Evolutionary conservation across 805 yeast genomes (phyloP).

Genomic region (Kazachstania psychrophila): DNA sequence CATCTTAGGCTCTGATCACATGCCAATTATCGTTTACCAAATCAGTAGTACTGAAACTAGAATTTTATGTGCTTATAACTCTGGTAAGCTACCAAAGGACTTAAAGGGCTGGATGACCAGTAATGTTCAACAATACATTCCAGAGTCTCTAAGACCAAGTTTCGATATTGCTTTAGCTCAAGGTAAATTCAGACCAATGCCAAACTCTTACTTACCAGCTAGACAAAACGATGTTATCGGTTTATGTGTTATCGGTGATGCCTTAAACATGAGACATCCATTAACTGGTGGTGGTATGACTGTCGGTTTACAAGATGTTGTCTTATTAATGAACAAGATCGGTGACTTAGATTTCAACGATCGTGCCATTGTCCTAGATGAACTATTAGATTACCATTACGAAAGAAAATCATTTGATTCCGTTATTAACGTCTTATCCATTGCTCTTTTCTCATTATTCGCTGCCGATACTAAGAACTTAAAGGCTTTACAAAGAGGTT

Average conservation of each 20-base stretch:
- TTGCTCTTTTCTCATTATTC: constrained; percentile 82
- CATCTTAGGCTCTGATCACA: constrained; percentile 63
- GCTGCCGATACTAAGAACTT: constrained; percentile 72
- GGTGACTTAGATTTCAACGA: constrained; percentile 41
- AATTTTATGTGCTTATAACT: constrained; percentile 78
- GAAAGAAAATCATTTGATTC: constrained; percentile 72
- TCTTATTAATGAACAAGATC: constrained; percentile 46
- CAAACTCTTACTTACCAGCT: constrained; percentile 85
- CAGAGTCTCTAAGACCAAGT: constrained; percentile 54
- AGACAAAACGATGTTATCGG: constrained; percentile 63
- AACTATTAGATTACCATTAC: constrained; percentile 58
- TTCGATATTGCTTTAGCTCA: constrained; percentile 54
- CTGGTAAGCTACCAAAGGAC: constrained; percentile 64
- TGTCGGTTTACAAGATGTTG: constrained; percentile 82
- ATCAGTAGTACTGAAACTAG: constrained; percentile 76
- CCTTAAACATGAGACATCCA: constrained; percentile 96
- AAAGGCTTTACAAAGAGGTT: constrained; percentile 70
- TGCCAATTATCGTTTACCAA: constrained; percentile 85
- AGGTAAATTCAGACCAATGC: constrained; percentile 71
- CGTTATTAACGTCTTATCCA: constrained; percentile 81
- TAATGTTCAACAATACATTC: constrained; percentile 60
- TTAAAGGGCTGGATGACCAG: constrained; percentile 49
- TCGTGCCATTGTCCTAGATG: constrained; percentile 45
- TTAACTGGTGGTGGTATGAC: constrained; percentile 99
- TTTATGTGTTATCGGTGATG: constrained; percentile 77